Evolutionary conservation across 495 filamentous ascomycete species (phyloP).

Genomic region (Astrothelium subdiscretum): DNA sequence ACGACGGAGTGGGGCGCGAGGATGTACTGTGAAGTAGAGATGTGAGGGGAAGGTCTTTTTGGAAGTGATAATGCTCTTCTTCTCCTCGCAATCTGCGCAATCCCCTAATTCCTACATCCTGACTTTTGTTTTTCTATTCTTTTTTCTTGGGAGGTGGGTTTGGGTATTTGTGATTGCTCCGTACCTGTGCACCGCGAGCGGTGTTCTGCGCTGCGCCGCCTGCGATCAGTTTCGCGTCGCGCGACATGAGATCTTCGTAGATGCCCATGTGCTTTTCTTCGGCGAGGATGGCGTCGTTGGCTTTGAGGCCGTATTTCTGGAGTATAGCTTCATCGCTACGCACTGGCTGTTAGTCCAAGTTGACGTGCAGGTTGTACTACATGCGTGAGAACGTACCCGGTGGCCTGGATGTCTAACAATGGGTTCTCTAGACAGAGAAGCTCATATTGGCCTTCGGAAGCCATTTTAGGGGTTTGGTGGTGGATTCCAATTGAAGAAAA

Average conservation of each 20-base stretch:
- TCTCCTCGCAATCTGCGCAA: too few species aligned
- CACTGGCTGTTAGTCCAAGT: constrained; percentile 4
- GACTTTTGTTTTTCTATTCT: too few species aligned
- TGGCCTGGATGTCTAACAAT: constrained; percentile 89
- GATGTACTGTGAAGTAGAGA: constrained; percentile 52
- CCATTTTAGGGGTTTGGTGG: neutral
- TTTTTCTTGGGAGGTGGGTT: too few species aligned
- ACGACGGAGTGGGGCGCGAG: constrained; percentile 75
- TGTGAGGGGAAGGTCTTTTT: constrained; percentile 6
- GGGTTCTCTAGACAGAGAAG: constrained; percentile 93
- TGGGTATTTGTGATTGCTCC: too few species aligned
- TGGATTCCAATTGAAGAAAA: neutral
- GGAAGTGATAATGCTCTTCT: too few species aligned
- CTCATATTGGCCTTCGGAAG: constrained; percentile 38
- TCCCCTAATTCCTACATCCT: too few species aligned
- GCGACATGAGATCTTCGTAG: constrained; percentile 86
- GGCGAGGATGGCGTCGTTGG: constrained; percentile 94
- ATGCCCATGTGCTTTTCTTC: constrained; percentile 78
- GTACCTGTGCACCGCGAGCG: constrained; percentile 81
- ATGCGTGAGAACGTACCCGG: constrained; percentile 39
- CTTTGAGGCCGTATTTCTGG: constrained; percentile 82
- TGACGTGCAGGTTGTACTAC: neutral
- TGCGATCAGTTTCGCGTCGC: constrained; percentile 84
- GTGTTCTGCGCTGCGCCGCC: constrained; percentile 98
- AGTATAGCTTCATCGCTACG: constrained; percentile 62